Percentiles rank a stretch among this genome's conserved stretches.
phyloP scores from a whole-genome alignment of 164 flowering plant species.

The Piper longum region DNA sequence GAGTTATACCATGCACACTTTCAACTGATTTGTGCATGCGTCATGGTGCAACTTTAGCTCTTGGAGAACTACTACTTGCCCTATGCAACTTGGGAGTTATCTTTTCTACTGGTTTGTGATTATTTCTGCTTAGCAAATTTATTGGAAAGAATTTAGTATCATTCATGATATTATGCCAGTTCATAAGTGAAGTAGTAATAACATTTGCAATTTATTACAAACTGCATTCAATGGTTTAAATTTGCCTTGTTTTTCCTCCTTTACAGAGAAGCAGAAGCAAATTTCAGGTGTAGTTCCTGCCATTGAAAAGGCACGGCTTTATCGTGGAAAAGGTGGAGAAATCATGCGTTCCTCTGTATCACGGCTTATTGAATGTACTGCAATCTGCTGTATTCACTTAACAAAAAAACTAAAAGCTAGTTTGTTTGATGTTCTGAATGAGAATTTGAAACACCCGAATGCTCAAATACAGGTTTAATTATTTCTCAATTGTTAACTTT shows the following conservation, averaged over 20 bases:
- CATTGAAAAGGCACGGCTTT: constrained; percentile 94
- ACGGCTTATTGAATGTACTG: constrained; percentile 66
- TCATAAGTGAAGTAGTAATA: background rate
- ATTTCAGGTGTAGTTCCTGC: constrained; percentile 78
- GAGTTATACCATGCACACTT: constrained; percentile 66
- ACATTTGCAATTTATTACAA: background rate
- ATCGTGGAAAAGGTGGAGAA: constrained; percentile 99
- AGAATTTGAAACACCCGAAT: constrained; percentile 90
- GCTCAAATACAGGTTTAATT: constrained; percentile 71
- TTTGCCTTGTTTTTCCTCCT: constrained; percentile 1
- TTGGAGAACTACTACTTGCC: constrained; percentile 78
- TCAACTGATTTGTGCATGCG: constrained; percentile 90
- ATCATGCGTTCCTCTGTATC: constrained; percentile 95
- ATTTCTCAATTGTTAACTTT: background rate
- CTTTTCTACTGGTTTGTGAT: constrained; percentile 52
- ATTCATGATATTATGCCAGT: background rate
- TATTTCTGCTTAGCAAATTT: constrained; percentile 1
- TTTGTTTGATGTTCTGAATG: constrained; percentile 70
- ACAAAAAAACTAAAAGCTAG: constrained; percentile 45
- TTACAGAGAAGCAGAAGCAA: constrained; percentile 56
- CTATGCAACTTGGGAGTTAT: constrained; percentile 34
- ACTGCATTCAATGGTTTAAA: background rate
- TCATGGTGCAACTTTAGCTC: constrained; percentile 91
- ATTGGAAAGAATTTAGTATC: background rate
- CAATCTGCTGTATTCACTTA: constrained; percentile 33